Evolutionary conservation across 2,329 filamentous ascomycete genomes (phyloP), one percentile per base, ranked within the genome.

Genomic region (Botrytis hyacinthi): DNA sequence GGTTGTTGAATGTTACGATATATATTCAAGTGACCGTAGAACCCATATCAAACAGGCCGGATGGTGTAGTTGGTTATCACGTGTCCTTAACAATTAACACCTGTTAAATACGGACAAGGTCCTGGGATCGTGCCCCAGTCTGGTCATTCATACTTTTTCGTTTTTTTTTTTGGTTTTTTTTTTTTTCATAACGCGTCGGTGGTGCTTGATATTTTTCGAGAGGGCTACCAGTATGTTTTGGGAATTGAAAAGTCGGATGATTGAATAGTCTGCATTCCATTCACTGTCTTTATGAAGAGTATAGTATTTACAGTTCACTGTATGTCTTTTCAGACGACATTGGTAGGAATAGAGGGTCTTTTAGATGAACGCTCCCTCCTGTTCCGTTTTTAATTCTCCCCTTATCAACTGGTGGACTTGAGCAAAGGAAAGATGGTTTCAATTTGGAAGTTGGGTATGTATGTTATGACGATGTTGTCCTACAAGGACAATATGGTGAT

Each of bases 1-100:
- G 12, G 10, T 8, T 66, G 2, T 26, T 3, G 9, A 20, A 16
- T 22, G 3, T 10, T 18, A 1, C 10, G 10, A 48, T 67, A 67
- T 67, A 37, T 67, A 51, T 67, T 51, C 1, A n/a, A 37, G 37
- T 22, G 3, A 3, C 6, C 6, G 0, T 0, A 0, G 7, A 0
- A 0, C 0, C 3, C 20, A 0, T 14, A 66, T 0, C n/a, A 29
- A 51, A 32, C 0, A 32, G 61, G 61, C 61, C 61, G 61, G 61
- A 63, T 63, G 61, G 61, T 63, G 61, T 63, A 63, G 61, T 63
- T 63, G 61, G 61, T 63, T 63, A 63, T 63, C 61, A 63, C 61
- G 61, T 63, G 61, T 63, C 61, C 61, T 42, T 42, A 63, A 62
- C 60, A 62, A 42, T 62, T 42, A 40, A 62, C 14, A 62, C 35